These are phyloP conservation scores for Asterionellopsis glacialis DNA, from an alignment of 108 stramenopile species.

Conservation along the genomic window DNA sequence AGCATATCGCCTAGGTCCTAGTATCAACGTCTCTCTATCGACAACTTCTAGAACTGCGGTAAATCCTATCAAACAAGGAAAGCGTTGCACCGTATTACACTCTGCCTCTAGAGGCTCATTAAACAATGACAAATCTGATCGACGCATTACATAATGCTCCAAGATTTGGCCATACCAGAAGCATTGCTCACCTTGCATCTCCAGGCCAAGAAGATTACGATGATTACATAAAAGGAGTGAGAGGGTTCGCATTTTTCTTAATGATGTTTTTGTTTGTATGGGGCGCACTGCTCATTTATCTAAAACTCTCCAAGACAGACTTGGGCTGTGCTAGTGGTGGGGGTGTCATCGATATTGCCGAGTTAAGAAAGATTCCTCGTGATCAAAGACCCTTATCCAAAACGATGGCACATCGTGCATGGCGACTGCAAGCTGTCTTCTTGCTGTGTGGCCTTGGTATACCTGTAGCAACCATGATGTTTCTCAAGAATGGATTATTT, in stretches of 20 bases:
- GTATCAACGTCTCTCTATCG: too few relatives aligned
- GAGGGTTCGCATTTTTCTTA: slow-evolving; percentile 17
- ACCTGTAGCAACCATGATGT: slow-evolving; percentile 17
- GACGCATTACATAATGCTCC: neutral
- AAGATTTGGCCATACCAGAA: slow-evolving; percentile 29
- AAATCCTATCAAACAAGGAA: too few relatives aligned
- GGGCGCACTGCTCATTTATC: slow-evolving; percentile 16
- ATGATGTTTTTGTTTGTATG: slow-evolving; percentile 18
- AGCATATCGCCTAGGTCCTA: too few relatives aligned
- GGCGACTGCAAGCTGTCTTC: slow-evolving; percentile 36
- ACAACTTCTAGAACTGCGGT: too few relatives aligned
- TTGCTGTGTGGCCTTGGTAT: slow-evolving; percentile 20
- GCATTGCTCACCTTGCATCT: slow-evolving; percentile 10
- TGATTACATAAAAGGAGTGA: slow-evolving; percentile 24
- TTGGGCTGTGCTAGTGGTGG: slow-evolving; percentile 50
- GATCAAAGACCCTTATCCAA: neutral
- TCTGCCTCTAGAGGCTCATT: too few relatives aligned
- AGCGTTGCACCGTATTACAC: too few relatives aligned
- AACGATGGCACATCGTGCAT: slow-evolving; percentile 19
- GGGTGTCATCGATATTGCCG: slow-evolving; percentile 21
- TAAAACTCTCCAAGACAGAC: slow-evolving; percentile 13
- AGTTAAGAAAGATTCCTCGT: slow-evolving; percentile 20
- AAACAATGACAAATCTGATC: neutral
- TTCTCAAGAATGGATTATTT: slow-evolving; percentile 22
- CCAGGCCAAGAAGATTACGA: neutral